Percentiles rank a stretch among this genome's conserved stretches.
Evolutionary conservation across 2,329 filamentous ascomycete species (phyloP).

Genomic region (Pyrenochaeta sp.): DNA sequence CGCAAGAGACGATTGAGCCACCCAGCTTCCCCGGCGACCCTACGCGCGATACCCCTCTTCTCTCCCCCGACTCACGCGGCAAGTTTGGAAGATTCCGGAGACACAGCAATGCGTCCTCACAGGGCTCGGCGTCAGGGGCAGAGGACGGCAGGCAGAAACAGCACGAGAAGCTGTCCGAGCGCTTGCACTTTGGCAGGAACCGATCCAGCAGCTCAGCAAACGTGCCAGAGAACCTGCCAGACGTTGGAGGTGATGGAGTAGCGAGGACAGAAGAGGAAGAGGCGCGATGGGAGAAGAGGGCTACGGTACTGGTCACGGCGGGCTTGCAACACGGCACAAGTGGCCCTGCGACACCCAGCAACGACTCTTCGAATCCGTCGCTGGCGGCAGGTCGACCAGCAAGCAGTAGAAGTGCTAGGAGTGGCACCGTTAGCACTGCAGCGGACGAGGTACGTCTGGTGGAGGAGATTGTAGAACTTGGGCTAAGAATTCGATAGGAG

Average conservation of each 20-base stretch:
- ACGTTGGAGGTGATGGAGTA: constrained; percentile 63
- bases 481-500: constrained; percentile 40
- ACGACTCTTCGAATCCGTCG: constrained; percentile 28
- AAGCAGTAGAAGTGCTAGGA: constrained; percentile 34
- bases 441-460: constrained; percentile 51
- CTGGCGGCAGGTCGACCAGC: constrained; percentile 14
- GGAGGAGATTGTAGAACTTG: constrained; percentile 13
- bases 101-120: constrained; percentile 42
- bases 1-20: constrained; percentile 79
- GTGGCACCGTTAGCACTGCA: constrained; percentile 46
- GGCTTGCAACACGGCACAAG: constrained; percentile 50
- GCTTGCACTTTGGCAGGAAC: constrained; percentile 70
- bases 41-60: constrained; percentile 35
- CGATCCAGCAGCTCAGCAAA: constrained; percentile 69
- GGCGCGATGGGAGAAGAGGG: constrained; percentile 88
- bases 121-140: constrained; percentile 14
- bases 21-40: constrained; percentile 61
- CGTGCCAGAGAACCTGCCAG: constrained; percentile 80
- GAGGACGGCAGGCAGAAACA: constrained; percentile 11
- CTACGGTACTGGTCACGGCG: constrained; percentile 80
- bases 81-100: constrained; percentile 43
- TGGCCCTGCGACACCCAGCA: constrained; percentile 37
- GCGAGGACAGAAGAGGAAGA: constrained; percentile 53
- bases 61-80: constrained; percentile 37
- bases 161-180: constrained; percentile 66